A percentile compares a stretch with the other conserved stretches of the same genome.
phyloP scores from a whole-genome alignment of 1,284 basidiomycete species.

The Malassezia cuniculi region DNA sequence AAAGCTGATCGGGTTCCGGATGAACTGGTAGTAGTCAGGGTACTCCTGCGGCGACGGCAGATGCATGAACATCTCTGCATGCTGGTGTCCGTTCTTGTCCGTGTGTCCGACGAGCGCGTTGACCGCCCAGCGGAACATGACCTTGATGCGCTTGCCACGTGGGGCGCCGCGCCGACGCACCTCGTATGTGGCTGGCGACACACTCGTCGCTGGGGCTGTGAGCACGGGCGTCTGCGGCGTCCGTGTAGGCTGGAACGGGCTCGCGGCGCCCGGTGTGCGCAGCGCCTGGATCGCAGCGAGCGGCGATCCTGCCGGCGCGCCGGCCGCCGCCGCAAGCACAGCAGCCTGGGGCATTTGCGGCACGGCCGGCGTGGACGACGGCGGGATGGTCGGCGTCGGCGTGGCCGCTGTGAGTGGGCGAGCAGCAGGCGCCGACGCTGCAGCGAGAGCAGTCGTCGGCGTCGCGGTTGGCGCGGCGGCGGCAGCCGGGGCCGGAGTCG shows the following conservation, averaged over 20 bases:
- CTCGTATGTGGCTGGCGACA: slow-evolving; percentile 4
- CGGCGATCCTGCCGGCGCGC: not conserved
- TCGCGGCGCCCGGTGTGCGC: too few relatives aligned
- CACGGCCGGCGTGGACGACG: too few relatives aligned
- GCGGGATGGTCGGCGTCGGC: too few relatives aligned
- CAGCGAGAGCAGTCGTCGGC: not conserved
- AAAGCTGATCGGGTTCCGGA: slow-evolving; percentile 30
- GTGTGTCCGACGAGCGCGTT: slow-evolving; percentile 18
- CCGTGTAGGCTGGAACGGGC: slow-evolving; percentile 15
- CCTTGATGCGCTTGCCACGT: slow-evolving; percentile 36
- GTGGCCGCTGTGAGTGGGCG: not conserved
- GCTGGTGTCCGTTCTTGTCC: slow-evolving; percentile 16
- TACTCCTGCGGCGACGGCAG: slow-evolving; percentile 29
- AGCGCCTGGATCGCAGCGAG: slow-evolving; percentile 13
- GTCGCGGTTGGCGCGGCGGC: too few relatives aligned
- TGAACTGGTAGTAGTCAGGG: slow-evolving; percentile 41
- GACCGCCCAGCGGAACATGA: slow-evolving; percentile 29
- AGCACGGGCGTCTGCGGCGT: slow-evolving; percentile 18
- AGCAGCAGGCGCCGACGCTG: slow-evolving; percentile 4
- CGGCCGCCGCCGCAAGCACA: too few relatives aligned
- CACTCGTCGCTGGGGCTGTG: too few relatives aligned
- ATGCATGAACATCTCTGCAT: slow-evolving; percentile 27
- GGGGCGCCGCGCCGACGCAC: slow-evolving; percentile 16
- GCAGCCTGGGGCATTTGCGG: too few relatives aligned
- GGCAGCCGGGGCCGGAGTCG: slow-evolving; percentile 4